Percentiles rank a stretch among this genome's conserved stretches.
Conservation (phyloP, 1,139 yeast species). For the Nakaseomyces bracarensis region DNA sequence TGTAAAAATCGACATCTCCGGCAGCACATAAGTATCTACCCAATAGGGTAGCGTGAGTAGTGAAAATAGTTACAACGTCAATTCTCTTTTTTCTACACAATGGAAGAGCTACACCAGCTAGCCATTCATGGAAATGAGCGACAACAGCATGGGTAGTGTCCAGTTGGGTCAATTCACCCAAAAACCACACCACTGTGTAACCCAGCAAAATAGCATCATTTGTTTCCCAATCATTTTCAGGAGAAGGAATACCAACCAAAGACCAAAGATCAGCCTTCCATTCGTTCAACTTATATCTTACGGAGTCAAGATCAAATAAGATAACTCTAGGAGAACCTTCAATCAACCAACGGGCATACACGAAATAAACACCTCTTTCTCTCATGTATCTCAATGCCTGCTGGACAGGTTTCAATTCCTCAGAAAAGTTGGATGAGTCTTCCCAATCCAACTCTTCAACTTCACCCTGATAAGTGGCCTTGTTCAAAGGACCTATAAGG, state of each 20-base stretch:
- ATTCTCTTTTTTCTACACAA: constrained; percentile 81
- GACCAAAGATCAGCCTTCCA: constrained; percentile 94
- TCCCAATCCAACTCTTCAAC: constrained; percentile 72
- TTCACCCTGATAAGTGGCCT: constrained; percentile 75
- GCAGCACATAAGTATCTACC: constrained; percentile 97
- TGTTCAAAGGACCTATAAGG: constrained; percentile 76
- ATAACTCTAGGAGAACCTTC: constrained; percentile 96
- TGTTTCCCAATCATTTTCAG: constrained; percentile 76
- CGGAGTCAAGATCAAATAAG: constrained; percentile 75
- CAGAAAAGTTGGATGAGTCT: constrained; percentile 47
- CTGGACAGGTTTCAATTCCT: constrained; percentile 21
- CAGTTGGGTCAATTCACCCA: constrained; percentile 82
- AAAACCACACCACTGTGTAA: constrained; percentile 89
- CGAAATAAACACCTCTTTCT: constrained; percentile 70
- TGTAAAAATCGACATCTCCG: constrained; percentile 71
- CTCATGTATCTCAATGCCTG: constrained; percentile 47
- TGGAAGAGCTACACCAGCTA: constrained; percentile 91
- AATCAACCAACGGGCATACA: constrained; percentile 92
- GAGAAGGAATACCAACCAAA: constrained; percentile 87
- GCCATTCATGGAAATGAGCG: constrained; percentile 94
- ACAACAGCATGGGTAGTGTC: constrained; percentile 82
- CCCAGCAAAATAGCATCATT: constrained; percentile 89
- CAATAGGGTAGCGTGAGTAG: constrained; percentile 90
- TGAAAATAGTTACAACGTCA: constrained; percentile 88
- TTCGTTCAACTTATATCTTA: constrained; percentile 57